Evolutionary conservation across 2,329 filamentous ascomycete genomes (phyloP), one percentile per base, ranked within the genome.

Genomic region (Venturia oleaginea): DNA sequence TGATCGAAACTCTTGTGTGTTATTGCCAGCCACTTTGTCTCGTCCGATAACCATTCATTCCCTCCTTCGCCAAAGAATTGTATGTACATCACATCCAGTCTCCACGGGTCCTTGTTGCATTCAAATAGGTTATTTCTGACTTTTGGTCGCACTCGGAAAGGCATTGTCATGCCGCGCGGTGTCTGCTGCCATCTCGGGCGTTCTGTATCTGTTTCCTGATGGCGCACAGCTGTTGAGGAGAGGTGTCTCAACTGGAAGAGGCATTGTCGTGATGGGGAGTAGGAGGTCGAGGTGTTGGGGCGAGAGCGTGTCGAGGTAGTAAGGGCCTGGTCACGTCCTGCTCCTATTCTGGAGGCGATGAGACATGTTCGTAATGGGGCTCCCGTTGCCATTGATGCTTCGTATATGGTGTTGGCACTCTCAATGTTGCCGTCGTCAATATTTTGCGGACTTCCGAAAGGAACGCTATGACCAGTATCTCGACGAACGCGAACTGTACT

Each of bases 1-100:
- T 97, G 92, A 74, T 99, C 93, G 73, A 96, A 97, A 77, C 92
- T 97, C 84, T 97, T 97, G 77, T 97, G 94, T 68, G 94, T 99
- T 64, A 99, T 85, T 37, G 92, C 92, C 72, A 97, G 80, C 94
- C 94, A 99, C 79, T 97, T 97, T 67, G 94, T 82, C 78, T 99
- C 93, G 19, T 97, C 92, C 1, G 89, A 87, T 65, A 99, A 81
- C 74, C 94, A 75, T 70, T 83, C 84, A 69, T 89, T 84, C 65
- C 90, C 90, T 57, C 83, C 86, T 59, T 80, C 80, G 6, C 92
- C 93, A 64, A 97, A 78, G 69, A 97, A 83, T 63, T 81, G 81
- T 68, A 84, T 81, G 76, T 97, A 96, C 75, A 91, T 89, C 60
- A 84, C 80, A 74, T 97, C 89, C 64, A 99, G 80, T 71, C 81